Evolutionary conservation across 2,329 filamentous ascomycete species (phyloP).

Genomic region (Penicillium sp.): DNA sequence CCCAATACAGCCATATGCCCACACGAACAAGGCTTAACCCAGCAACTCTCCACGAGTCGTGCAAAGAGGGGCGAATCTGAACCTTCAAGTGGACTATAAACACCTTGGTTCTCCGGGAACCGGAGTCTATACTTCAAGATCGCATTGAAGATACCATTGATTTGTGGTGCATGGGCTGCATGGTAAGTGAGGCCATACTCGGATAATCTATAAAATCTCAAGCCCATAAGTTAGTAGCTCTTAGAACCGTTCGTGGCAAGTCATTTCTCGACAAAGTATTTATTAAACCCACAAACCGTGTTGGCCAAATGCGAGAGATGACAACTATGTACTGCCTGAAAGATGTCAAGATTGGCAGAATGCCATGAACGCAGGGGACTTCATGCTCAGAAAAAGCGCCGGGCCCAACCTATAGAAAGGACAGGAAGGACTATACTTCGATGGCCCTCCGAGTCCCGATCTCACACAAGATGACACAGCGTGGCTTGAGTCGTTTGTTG

Average conservation of each 20-base stretch:
- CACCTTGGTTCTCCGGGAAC: constrained; percentile 36
- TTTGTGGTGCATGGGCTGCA: constrained; percentile 40
- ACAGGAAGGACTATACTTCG: constrained; percentile 41
- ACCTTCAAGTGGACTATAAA: too few relatives aligned
- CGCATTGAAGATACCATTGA: constrained; percentile 36
- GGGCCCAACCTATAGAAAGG: constrained; percentile 33
- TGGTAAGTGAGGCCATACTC: constrained; percentile 26
- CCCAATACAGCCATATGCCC: too few relatives aligned
- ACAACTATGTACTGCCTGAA: constrained; percentile 33
- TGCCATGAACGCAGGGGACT: constrained; percentile 21
- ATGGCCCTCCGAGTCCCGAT: constrained; percentile 25
- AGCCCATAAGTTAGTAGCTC: constrained; percentile 26
- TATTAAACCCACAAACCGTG: constrained; percentile 33
- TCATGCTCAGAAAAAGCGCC: constrained; percentile 11
- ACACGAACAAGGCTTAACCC: too few relatives aligned
- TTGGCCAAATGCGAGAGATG: constrained; percentile 38
- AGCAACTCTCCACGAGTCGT: constrained; percentile 31
- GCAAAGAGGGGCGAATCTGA: too few relatives aligned
- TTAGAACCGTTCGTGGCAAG: constrained; percentile 42
- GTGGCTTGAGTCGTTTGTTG: too few relatives aligned
- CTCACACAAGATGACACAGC: constrained; percentile 26
- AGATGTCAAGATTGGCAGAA: constrained; percentile 35
- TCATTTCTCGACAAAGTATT: constrained; percentile 39
- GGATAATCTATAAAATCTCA: not conserved
- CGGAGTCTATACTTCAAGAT: constrained; percentile 41